Conservation (phyloP, 305 asterid species). For the Coffea humblotiana region DNA sequence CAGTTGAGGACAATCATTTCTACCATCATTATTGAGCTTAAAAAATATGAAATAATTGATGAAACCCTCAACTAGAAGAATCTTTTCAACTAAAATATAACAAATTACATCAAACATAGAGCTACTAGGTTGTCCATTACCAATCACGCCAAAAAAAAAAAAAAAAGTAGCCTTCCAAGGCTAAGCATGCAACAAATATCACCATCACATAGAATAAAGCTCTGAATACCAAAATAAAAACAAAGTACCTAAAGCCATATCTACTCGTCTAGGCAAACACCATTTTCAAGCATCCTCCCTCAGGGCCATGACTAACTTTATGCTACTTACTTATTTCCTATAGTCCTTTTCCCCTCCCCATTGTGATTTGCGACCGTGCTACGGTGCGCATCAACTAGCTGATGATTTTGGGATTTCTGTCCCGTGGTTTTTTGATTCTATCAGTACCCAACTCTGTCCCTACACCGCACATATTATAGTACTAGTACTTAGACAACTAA, state of each 20-base stretch:
- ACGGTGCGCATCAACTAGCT: not conserved
- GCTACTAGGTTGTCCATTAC: conserved; percentile 10
- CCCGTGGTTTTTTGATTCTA: not conserved
- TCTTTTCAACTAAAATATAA: not conserved
- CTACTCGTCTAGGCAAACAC: not conserved
- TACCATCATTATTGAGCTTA: not conserved
- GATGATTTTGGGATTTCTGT: not conserved
- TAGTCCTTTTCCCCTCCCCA: not conserved
- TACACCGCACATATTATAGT: not conserved
- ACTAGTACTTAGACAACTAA: not conserved
- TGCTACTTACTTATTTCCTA: not conserved
- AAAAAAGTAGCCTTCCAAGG: conserved; percentile 1
- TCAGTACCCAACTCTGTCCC: conserved; percentile 13
- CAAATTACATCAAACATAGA: not conserved
- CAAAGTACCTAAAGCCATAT: not conserved
- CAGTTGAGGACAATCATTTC: not conserved
- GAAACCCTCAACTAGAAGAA: not conserved
- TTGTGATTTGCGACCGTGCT: conserved; percentile 14
- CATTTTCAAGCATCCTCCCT: conserved; percentile 1
- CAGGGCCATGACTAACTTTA: not conserved
- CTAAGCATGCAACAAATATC: conserved; percentile 18
- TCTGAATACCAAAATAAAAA: not conserved
- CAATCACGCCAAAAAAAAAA: conserved; percentile 12
- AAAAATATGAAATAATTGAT: not conserved
- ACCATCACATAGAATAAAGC: not conserved